A percentile compares a stretch with the other conserved stretches of the same genome.
Evolutionary conservation across 192 early-diverging fungal genomes (phyloP).

Genomic region (Lobosporangium transversale): DNA sequence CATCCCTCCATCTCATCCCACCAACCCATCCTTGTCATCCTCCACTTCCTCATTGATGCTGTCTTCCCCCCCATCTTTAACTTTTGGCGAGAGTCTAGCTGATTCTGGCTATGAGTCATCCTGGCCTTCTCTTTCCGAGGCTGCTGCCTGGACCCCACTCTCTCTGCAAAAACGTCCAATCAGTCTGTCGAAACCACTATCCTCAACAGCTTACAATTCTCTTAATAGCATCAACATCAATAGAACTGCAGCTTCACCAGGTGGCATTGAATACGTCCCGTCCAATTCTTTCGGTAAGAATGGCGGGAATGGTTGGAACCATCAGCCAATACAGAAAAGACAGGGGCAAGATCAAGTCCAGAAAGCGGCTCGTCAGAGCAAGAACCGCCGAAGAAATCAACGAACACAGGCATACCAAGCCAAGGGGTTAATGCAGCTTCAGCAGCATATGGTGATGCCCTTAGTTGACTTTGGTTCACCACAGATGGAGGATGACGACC

Average conservation of each 20-base stretch:
- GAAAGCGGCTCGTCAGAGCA: conserved; percentile 7
- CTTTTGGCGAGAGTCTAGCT: conserved; percentile 28
- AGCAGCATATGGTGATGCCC: conserved; percentile 13
- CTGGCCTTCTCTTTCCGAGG: conserved; percentile 50
- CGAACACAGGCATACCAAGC: conserved; percentile 41
- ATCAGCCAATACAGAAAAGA: neutral
- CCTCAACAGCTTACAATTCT: neutral
- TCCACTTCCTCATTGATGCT: neutral
- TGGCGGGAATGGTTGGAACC: neutral
- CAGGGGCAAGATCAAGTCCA: neutral
- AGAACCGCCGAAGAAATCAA: conserved; percentile 26
- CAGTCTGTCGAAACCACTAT: neutral
- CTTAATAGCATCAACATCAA: neutral
- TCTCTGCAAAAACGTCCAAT: conserved; percentile 12
- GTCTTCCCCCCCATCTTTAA: neutral
- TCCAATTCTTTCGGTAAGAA: neutral
- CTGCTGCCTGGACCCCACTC: conserved; percentile 38
- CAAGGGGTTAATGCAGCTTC: conserved; percentile 24
- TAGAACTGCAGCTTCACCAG: neutral
- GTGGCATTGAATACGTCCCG: neutral
- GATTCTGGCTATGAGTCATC: conserved; percentile 54
- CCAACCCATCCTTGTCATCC: conserved; percentile 5
- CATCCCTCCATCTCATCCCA: conserved; percentile 19
- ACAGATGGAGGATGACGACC: conserved; percentile 44
- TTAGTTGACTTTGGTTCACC: conserved; percentile 43